Base-by-base conservation (phyloP, 306 rosid genomes). In the Argentina anserina region DNA sequence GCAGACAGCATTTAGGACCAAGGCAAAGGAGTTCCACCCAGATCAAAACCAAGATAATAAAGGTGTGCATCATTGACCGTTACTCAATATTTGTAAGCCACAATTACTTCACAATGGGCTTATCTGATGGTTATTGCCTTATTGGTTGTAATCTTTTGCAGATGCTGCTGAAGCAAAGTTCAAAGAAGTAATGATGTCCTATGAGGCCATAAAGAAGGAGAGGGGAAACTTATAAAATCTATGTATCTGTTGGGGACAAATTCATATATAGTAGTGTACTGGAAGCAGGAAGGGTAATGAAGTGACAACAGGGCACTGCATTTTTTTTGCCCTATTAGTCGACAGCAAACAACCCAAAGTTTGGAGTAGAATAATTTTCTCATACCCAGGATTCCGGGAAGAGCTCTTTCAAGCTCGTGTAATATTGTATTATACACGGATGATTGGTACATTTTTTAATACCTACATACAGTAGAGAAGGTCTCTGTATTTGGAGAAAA, bases 11-110 rank as follows among this genome's bases (percentile, higher is more conserved):
- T 95, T 90, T 78, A 85, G 96, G 84, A 73, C 84, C 55, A 95
- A 90, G 85, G 99, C 99, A 61, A 91, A 85, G 87, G 87, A 87
- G 81, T 86, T 84, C 71, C 99, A 95, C 86, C 99, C 99, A 45
- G 99, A 95, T 83, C 99, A 91, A 76, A 95, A 91, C 91, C 99
- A 87, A 81, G 76, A 87, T 52, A 90, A 91, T 80, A 91, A 77
- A 86, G 97, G 99, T 90, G 72, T 72, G 41, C 15, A 72, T 78
- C 71, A 58, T 47, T 40, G 53, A 42, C 76, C 56, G 15, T 83
- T 74, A 13, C 34, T 50, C 20, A 25, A 15, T 66, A 71, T 47
- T 46, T 34, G 76, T 65, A 28, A 55, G 65, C 28, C 55, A 28
- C n/a, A n/a, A n/a, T n/a, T 62, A 40, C 69, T 55, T 25, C 3